These are phyloP conservation scores for Apiotrichum porosum DNA, from an alignment of 1,284 basidiomycete species.

Conservation along the genomic window DNA sequence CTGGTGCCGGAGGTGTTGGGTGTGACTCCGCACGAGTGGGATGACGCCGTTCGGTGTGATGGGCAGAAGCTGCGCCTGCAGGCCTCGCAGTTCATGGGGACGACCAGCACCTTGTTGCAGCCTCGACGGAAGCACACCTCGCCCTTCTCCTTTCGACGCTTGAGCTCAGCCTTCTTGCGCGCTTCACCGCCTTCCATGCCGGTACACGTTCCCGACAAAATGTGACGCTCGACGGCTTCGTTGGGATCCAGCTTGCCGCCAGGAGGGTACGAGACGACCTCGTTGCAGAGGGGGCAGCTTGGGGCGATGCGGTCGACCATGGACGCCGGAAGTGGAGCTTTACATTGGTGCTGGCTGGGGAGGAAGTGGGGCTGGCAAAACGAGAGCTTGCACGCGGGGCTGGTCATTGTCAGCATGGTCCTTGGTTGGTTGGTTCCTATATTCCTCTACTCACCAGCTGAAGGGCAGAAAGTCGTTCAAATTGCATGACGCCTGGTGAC, in stretches of 20 bases:
- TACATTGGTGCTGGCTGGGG: slow-evolving; percentile 41
- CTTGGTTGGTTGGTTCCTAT: background rate
- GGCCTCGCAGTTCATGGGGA: slow-evolving; percentile 44
- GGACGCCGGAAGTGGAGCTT: slow-evolving; percentile 39
- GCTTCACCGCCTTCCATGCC: slow-evolving; percentile 42
- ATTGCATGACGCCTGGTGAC: slow-evolving; percentile 44
- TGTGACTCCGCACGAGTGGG: slow-evolving; percentile 34
- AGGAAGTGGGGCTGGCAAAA: slow-evolving; percentile 49
- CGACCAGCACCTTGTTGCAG: slow-evolving; percentile 43
- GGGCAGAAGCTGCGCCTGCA: slow-evolving; percentile 42
- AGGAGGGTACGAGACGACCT: slow-evolving; percentile 35
- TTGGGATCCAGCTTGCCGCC: slow-evolving; percentile 29
- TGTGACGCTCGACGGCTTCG: slow-evolving; percentile 46
- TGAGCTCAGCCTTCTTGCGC: slow-evolving; percentile 34
- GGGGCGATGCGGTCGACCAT: slow-evolving; percentile 48
- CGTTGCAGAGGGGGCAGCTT: slow-evolving; percentile 44
- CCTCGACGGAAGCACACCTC: slow-evolving; percentile 44
- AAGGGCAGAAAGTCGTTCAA: slow-evolving; percentile 49
- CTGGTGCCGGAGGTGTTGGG: slow-evolving; percentile 12
- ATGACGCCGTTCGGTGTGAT: slow-evolving; percentile 29
- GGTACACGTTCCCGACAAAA: slow-evolving; percentile 36
- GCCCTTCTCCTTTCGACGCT: slow-evolving; percentile 37
- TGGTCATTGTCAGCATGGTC: slow-evolving; percentile 6
- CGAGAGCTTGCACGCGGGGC: slow-evolving; percentile 45
- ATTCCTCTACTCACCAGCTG: too few species aligned